phyloP scores from a whole-genome alignment of 148 eudicot genomes.

The Camellia granthamiana region DNA sequence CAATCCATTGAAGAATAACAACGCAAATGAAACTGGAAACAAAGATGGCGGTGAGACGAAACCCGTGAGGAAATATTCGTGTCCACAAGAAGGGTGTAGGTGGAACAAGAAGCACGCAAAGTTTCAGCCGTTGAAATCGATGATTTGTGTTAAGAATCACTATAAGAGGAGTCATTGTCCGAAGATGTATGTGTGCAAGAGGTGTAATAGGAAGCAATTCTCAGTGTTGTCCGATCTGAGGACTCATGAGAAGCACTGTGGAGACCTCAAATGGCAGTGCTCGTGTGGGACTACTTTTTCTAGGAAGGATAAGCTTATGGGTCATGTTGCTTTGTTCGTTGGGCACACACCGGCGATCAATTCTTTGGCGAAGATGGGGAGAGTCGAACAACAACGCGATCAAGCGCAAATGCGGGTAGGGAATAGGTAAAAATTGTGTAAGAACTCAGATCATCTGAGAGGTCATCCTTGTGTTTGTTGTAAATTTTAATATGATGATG shows the following conservation, averaged over 20 bases:
- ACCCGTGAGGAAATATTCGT: slow-evolving; percentile 57
- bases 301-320: slow-evolving; percentile 91
- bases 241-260: slow-evolving; percentile 94
- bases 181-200: slow-evolving; percentile 76
- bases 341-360: slow-evolving; percentile 58
- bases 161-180: slow-evolving; percentile 93
- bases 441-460: too few relatives aligned
- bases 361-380: slow-evolving; percentile 7
- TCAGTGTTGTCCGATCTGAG: slow-evolving; percentile 77
- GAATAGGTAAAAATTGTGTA: background rate
- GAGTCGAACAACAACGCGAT: background rate
- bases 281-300: slow-evolving; percentile 90
- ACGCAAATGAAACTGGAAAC: background rate
- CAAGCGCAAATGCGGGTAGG: background rate
- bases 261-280: slow-evolving; percentile 76
- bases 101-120: slow-evolving; percentile 75
- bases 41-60: background rate
- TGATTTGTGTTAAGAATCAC: slow-evolving; percentile 88
- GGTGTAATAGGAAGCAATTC: slow-evolving; percentile 68
- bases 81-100: slow-evolving; percentile 88
- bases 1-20: slow-evolving; percentile 49
- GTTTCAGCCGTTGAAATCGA: slow-evolving; percentile 85
- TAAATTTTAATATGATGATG: too few relatives aligned
- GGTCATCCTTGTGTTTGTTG: too few relatives aligned
- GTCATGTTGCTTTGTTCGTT: slow-evolving; percentile 71